Evolutionary conservation across 1,139 yeast species (phyloP).

Genomic region (Meyerozyma smithsonii): DNA sequence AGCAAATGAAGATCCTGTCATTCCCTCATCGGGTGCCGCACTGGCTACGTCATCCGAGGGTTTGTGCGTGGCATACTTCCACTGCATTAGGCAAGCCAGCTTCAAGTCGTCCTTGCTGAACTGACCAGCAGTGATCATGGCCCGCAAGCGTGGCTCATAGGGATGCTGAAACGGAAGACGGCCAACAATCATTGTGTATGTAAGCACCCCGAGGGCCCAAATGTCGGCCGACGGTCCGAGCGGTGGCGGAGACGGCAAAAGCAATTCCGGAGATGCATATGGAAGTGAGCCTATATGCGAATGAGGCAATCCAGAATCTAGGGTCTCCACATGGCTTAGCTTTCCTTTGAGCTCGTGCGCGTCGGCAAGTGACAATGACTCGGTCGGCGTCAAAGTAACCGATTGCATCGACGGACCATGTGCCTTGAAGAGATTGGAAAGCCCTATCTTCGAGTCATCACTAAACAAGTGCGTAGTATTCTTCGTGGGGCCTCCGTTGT

Average conservation of each 20-base stretch:
- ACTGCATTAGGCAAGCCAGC: slow-evolving; percentile 26
- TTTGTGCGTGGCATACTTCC: slow-evolving; percentile 19
- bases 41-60: slow-evolving; percentile 7
- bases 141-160: slow-evolving; percentile 72
- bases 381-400: slow-evolving; percentile 28
- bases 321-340: slow-evolving; percentile 10
- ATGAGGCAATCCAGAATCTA: slow-evolving; percentile 49
- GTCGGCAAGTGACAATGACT: slow-evolving; percentile 11
- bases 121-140: slow-evolving; percentile 66
- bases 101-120: slow-evolving; percentile 45
- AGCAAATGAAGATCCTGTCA: background rate
- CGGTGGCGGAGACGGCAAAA: slow-evolving; percentile 62
- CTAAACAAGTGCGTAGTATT: slow-evolving; percentile 20
- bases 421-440: slow-evolving; percentile 20
- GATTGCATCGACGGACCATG: slow-evolving; percentile 38
- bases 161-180: slow-evolving; percentile 78
- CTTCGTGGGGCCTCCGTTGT: slow-evolving; percentile 28
- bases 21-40: background rate
- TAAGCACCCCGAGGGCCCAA: slow-evolving; percentile 85
- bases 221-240: slow-evolving; percentile 74
- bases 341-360: slow-evolving; percentile 3
- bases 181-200: slow-evolving; percentile 71
- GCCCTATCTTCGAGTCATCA: slow-evolving; percentile 34
- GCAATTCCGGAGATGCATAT: slow-evolving; percentile 84
- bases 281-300: slow-evolving; percentile 84